These are phyloP conservation scores for Triticum urartu DNA, from an alignment of 176 grass and related monocot species.

Conservation along the genomic window DNA sequence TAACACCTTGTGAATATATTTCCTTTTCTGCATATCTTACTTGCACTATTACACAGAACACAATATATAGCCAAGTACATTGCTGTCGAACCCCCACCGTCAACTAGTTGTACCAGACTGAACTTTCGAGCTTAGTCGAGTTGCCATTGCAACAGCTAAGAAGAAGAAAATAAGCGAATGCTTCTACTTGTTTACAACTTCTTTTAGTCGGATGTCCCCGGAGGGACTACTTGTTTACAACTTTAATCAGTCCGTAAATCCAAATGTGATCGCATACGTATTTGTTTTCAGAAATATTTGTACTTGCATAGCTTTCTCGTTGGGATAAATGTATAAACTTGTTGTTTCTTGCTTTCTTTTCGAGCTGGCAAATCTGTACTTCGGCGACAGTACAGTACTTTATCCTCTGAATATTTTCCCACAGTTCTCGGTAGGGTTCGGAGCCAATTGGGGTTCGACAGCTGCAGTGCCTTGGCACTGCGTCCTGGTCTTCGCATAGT, in stretches of 20 bases:
- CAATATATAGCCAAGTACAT: background rate
- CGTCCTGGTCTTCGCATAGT: background rate
- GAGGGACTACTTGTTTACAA: background rate
- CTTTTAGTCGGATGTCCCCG: no score
- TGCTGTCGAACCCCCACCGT: no score
- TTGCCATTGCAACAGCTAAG: background rate
- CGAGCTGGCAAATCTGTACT: slow-evolving; percentile 18
- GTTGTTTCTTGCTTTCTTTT: background rate
- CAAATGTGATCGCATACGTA: background rate
- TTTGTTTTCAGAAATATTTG: background rate
- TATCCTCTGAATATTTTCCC: background rate
- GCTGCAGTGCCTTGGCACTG: background rate
- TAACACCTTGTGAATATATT: background rate
- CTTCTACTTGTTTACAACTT: background rate
- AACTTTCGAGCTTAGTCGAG: background rate
- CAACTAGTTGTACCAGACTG: background rate
- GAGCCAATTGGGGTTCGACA: background rate
- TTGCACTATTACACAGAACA: background rate
- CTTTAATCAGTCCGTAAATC: background rate
- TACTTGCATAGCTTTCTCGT: background rate
- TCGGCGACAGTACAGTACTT: background rate
- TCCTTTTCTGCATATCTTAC: background rate
- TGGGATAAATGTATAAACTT: background rate
- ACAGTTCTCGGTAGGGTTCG: background rate
- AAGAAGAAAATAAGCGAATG: background rate